Base-by-base conservation (phyloP, 1,284 basidiomycete species). In the Heliocybe sulcata region DNA sequence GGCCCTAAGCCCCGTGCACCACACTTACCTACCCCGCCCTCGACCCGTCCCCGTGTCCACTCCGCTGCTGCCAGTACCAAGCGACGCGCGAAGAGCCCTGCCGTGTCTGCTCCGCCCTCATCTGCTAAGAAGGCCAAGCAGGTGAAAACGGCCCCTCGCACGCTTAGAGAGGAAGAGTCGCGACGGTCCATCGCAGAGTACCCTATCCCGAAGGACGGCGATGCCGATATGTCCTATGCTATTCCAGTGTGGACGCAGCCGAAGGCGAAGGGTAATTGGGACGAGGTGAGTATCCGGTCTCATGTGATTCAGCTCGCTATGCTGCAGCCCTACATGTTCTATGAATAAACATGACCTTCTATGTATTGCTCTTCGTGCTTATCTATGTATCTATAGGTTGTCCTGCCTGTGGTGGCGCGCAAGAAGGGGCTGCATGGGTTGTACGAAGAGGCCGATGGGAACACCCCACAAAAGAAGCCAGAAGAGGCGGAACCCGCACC, bases 211-310 rank as follows among this genome's bases (percentile, higher is more conserved):
- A 73, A 69, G 52, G 75, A 68, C 33, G 51, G 65, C 2, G 68
- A 69, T n/a, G 74, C 77, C 48, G 74, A 81, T 61, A 73, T 81
- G 56, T 73, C 74, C 53, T 73, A 90, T 65, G 87, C 87, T 22
- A 87, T 90, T 64, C 87, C 87, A 4, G 77, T 79, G 2, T 89
- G 87, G 87, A 88, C 85, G 11, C 82, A 89, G 62, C 87, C 88
- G 26, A 73, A 83, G 19, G 77, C 74, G 26, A 71, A 69, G 54
- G 72, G 76, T 22, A 88, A 87, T 61, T 90, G 88, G 87, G 87
- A 90, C 62, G 87, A 90, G 65, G 87, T 83, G 64, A 65, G 82
- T 74, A 42, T 33, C 19, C 22, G 19, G n/a, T 35, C 47, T 51
- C 22, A 45, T 57, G 3, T 59, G 59, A 38, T 57, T 45, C 14